Conservation (phyloP, 208 protist genomes). For the Leishmania amazonensis region DNA sequence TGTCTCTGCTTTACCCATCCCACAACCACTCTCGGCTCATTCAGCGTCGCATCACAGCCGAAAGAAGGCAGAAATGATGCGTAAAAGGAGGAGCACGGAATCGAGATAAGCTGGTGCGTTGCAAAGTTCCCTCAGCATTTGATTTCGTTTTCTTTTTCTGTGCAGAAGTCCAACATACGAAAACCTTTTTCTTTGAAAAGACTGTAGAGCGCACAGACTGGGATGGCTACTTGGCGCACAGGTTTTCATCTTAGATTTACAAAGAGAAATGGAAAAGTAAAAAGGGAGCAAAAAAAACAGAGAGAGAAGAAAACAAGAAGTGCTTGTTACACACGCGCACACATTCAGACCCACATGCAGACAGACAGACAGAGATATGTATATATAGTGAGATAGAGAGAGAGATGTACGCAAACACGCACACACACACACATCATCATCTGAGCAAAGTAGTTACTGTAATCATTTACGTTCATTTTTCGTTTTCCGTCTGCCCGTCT, state of each 20-base stretch:
- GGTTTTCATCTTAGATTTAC: slow-evolving; percentile 17
- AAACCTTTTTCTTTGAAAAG: slow-evolving; percentile 2
- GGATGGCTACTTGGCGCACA: slow-evolving; percentile 9
- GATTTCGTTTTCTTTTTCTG: slow-evolving; percentile 12
- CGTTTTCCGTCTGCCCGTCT: background rate
- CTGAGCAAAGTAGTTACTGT: background rate
- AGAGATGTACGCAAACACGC: background rate
- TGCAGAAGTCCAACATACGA: slow-evolving; percentile 7
- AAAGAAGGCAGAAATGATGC: background rate
- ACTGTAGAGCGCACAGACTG: slow-evolving; percentile 11
- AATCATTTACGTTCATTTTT: background rate
- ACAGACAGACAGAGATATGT: background rate
- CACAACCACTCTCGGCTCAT: background rate
- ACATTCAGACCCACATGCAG: background rate
- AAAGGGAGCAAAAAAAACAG: background rate
- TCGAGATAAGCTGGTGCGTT: background rate
- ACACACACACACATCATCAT: background rate
- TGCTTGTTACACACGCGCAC: background rate
- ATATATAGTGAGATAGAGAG: background rate
- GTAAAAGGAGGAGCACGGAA: background rate
- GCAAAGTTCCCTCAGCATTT: background rate
- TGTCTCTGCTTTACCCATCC: background rate
- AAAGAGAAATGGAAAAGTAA: slow-evolving; percentile 13
- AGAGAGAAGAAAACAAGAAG: background rate
- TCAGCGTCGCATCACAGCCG: background rate